Base-by-base conservation (phyloP, 257 asterid genomes). In the Eucommia ulmoides region DNA sequence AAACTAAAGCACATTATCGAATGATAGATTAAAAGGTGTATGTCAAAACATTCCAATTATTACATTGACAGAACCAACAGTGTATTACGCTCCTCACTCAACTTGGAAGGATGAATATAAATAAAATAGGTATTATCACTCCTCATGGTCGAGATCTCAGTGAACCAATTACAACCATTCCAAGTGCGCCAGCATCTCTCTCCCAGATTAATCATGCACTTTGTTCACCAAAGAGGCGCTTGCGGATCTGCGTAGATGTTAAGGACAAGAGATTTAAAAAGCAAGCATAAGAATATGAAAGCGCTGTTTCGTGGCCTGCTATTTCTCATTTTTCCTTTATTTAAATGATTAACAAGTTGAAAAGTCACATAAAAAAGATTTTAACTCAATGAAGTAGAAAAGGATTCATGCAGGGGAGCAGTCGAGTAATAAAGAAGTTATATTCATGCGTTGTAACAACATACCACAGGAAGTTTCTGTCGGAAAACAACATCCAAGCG, bases 381-480 rank as follows among this genome's bases (percentile, higher is more conserved):
- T 6, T 16, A 42, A 3, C n/a, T 42, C 15, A 2, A 17, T 42
- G 48, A 2, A 42, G 5, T 16, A 2, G 15, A 10, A 17, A 17
- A 3, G 0, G 4, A 16, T 16, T 1, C 48, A 42, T 6, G n/a
- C 38, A 29, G 49, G 41, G 2, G 7, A 20, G n/a, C 7, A 12
- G 21, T 14, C 8, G 50, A 23, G 2, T 25, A 53, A 41, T 44
- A 0, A 25, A 8, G 41, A 8, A 15, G 12, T 20, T 8, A 24
- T 20, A 17, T 10, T 2, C n/a, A 1, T n/a, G 12, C 12, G 33
- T 20, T 11, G 9, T n/a, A n/a, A n/a, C n/a, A n/a, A n/a, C 15
- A 23, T 53, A 71, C 71, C 71, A 63, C 53, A 8, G 79, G 82
- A 55, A 70, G 78, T 61, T 64, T 67, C 53, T 67, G 71, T 9